Percentiles rank a stretch among this genome's conserved stretches.
Evolutionary conservation across 1,139 yeast species (phyloP).

Genomic region (Saccharomyces hybrid): DNA sequence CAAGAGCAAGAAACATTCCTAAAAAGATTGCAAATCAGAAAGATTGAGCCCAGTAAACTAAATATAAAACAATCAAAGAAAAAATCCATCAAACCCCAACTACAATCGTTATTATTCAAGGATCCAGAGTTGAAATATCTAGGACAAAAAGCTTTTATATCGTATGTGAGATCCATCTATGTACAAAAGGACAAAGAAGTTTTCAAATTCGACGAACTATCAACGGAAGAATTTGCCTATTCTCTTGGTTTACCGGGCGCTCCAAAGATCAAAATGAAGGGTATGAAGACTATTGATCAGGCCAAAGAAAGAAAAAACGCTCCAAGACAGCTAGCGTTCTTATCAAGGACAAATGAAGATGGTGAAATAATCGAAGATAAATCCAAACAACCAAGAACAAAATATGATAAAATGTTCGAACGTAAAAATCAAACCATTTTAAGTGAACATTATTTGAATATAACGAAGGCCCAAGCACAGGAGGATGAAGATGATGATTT

Average conservation of each 20-base stretch:
- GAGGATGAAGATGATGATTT: conserved; percentile 65
- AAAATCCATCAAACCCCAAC: conserved; percentile 71
- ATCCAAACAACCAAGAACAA: conserved; percentile 61
- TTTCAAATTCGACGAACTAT: conserved; percentile 67
- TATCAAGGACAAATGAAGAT: conserved; percentile 56
- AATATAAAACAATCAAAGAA: conserved; percentile 71
- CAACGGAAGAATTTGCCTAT: conserved; percentile 76
- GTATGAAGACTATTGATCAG: conserved; percentile 37
- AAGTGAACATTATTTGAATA: conserved; percentile 76
- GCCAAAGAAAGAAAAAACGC: conserved; percentile 75
- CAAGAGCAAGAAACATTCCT: conserved; percentile 76
- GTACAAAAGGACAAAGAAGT: conserved; percentile 84
- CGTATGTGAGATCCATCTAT: conserved; percentile 78
- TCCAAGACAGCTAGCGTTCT: conserved; percentile 56
- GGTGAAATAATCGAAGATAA: conserved; percentile 46
- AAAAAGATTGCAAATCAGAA: conserved; percentile 51
- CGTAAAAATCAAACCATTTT: conserved; percentile 88
- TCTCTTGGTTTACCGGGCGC: conserved; percentile 94
- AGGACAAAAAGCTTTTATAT: conserved; percentile 92
- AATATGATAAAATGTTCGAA: conserved; percentile 93
- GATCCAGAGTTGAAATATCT: conserved; percentile 86
- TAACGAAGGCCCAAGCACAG: conserved; percentile 41
- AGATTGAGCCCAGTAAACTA: conserved; percentile 64
- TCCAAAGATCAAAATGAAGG: conserved; percentile 76
- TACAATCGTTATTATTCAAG: conserved; percentile 85